Conservation (phyloP, 2,329 filamentous ascomycete species). For the Triangularia setosa region DNA sequence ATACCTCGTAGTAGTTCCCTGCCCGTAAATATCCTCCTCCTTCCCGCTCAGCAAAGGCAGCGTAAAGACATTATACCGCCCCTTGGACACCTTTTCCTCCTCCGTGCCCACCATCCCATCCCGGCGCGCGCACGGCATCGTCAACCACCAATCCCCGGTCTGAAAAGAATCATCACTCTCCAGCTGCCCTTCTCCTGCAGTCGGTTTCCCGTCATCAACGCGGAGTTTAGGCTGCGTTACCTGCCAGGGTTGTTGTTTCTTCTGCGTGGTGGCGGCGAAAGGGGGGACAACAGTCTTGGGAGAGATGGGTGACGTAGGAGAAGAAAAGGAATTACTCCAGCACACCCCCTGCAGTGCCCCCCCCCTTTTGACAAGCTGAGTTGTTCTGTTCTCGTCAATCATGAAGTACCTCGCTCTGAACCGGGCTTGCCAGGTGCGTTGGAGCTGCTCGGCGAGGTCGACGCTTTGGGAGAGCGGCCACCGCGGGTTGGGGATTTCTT, state of each 20-base stretch:
- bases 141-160: constrained; percentile 56
- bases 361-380: background rate
- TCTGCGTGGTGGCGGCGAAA: background rate
- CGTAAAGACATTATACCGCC: constrained; percentile 42
- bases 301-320: background rate
- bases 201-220: background rate
- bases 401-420: constrained; percentile 44
- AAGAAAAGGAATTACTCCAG: constrained; percentile 33
- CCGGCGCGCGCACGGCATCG: constrained; percentile 51
- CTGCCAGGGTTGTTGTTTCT: background rate
- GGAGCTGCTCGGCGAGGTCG: constrained; percentile 36
- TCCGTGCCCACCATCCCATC: constrained; percentile 50
- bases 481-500: background rate
- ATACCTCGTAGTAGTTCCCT: constrained; percentile 39
- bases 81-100: constrained; percentile 43
- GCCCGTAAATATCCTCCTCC: constrained; percentile 39
- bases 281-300: background rate
- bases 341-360: background rate
- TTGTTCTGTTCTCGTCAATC: constrained; percentile 42
- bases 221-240: background rate
- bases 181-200: constrained; percentile 26
- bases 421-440: constrained; percentile 41
- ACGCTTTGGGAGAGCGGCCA: constrained; percentile 25
- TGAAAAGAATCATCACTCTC: constrained; percentile 42
- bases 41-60: constrained; percentile 50